Base-by-base conservation (phyloP, 768 basidiomycete species). In the Baorangia bicolor region DNA sequence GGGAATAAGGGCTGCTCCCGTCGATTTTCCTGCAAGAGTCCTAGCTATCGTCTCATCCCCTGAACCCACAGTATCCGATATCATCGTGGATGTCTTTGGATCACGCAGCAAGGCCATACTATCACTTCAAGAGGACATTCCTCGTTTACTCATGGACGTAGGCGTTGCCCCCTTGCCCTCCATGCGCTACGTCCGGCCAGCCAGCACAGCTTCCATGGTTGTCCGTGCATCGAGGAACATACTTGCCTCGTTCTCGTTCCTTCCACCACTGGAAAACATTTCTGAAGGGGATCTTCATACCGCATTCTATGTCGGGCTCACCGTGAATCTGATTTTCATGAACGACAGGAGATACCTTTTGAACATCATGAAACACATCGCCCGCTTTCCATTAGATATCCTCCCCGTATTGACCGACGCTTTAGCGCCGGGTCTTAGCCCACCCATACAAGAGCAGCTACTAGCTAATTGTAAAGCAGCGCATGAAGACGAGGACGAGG, bases 21-120 rank as follows among this genome's bases (percentile, higher is more conserved):
- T 84, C 18, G 77, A 82, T 60, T 84, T 84, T 52, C 87, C 86
- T 6, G 68, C 70, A 10, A 76, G 75, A 48, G 85, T 88, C 14
- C 63, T 86, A 33, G 82, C 75, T 13, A 73, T 82, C 51, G 76
- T 88, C 41, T 63, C 71, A 12, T 72, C 75, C 0, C 69, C 73
- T 4, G 68, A 76, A 39, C 68, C 71, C 6, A 63, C 43, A 13
- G 67, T 71, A 25, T 55, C 74, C 12, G 74, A 76, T 51, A 66
- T 79, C 43, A 73, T 76, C 23, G 74, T 82, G 21, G 80, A 87
- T 64, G 73, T 85, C 21, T 75, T 75, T 57, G 79, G 78, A 30
- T 73, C 76, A 18, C 69, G 68, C 20, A 69, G 61, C 31, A 60
- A 57, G 38, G 59, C 74, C 4, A 66, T 74, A 39, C 55, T 77